Conservation (phyloP, 805 yeast species). For the Pichia exigua region DNA sequence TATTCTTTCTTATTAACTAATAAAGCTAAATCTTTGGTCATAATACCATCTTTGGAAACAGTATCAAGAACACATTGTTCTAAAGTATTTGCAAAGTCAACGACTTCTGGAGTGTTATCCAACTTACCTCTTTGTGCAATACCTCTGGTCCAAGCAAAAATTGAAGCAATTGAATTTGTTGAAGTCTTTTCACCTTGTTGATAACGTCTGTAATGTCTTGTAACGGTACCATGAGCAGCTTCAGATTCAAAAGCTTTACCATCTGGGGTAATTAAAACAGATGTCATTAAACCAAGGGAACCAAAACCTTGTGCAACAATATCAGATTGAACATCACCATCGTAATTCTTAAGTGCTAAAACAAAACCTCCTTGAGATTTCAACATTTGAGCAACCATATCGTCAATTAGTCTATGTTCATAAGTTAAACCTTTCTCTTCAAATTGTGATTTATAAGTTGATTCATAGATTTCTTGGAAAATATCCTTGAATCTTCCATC, state of each 20-base stretch:
- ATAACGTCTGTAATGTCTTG: conserved; percentile 77
- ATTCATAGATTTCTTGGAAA: conserved; percentile 58
- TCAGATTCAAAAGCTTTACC: conserved; percentile 82
- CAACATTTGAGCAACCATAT: conserved; percentile 85
- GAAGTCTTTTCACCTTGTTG: conserved; percentile 80
- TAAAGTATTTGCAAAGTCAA: conserved; percentile 54
- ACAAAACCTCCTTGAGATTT: conserved; percentile 78
- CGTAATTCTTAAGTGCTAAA: conserved; percentile 76
- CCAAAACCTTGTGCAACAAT: conserved; percentile 87
- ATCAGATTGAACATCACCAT: conserved; percentile 81
- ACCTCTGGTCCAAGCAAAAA: conserved; percentile 85
- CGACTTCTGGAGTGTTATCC: conserved; percentile 64
- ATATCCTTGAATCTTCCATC: conserved; percentile 81
- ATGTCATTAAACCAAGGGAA: conserved; percentile 77
- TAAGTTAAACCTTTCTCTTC: conserved; percentile 58
- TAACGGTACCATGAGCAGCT: conserved; percentile 85
- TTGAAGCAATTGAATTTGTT: conserved; percentile 78
- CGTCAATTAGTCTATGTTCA: conserved; percentile 78
- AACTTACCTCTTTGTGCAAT: conserved; percentile 72
- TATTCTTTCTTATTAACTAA: conserved; percentile 52
- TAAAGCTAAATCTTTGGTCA: conserved; percentile 79
- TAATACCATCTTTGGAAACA: conserved; percentile 64
- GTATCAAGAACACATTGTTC: conserved; percentile 67
- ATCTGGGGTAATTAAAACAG: conserved; percentile 75
- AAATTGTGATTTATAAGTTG: conserved; percentile 47